Base-by-base conservation (phyloP, 2,329 filamentous ascomycete genomes). In the Ilyonectria mors-panacis region DNA sequence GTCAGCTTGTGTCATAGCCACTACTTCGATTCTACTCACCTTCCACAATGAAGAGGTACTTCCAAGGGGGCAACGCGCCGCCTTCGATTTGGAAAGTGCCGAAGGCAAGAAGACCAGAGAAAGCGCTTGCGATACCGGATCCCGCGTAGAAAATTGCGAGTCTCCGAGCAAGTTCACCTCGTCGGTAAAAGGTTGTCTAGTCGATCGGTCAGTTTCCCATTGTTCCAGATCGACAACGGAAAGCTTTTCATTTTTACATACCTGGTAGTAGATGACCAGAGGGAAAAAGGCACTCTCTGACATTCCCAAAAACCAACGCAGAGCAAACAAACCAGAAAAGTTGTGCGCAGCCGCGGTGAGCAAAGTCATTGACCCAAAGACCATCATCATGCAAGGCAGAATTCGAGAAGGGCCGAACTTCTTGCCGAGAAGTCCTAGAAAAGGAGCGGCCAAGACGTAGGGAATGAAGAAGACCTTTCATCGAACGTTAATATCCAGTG, bases 61-160 rank as follows among this genome's bases (percentile, higher is more conserved):
- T 80, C 85, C 85, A 87, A 7, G 79, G 71, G 9, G 59, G 60
- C 35, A 78, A 73, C 19, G 85, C 76, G 28, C 76, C 71, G n/a
- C 78, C 73, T 23, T 79, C 69, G 74, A 86, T 85, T 54, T 83
- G 85, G 75, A 87, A 85, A 19, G 85, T 81, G 44, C 81, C 85
- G 68, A 84, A 87, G 1, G 85, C 80, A 6, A 86, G 78, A 8
- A 86, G 79, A 15, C 84, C 84, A 50, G 82, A 83, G 48, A 85
- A 85, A n/a, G 83, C 84, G 56, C 88, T 90, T 23, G 93, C 92
- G 65, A 95, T 92, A 74, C 92, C 93, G 26, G 88, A 90, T 0
- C 92, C 92, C 0, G 92, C 93, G 73, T 94, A 95, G 82, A 94
- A 94, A 69, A 94, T 81, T 56, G 91, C 91, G 2, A 73, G 80